Evolutionary conservation across 805 yeast genomes (phyloP).

Genomic region (Metschnikowia noctiluminum): DNA sequence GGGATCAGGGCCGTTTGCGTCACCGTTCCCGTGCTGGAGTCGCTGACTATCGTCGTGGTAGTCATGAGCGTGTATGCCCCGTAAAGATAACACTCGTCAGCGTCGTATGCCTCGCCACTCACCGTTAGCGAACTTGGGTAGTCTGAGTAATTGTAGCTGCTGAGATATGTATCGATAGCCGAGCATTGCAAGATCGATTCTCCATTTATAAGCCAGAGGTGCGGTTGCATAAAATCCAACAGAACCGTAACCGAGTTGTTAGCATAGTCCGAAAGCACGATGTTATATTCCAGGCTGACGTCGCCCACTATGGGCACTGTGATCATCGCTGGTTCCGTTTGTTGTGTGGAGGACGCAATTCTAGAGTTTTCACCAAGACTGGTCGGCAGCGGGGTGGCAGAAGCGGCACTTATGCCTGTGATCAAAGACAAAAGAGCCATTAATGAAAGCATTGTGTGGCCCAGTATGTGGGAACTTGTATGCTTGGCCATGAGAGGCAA

Average conservation of each 20-base stretch:
- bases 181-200: constrained; percentile 24
- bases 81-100: constrained; percentile 26
- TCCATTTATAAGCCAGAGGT: constrained; percentile 36
- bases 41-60: constrained; percentile 9
- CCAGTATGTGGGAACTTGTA: not conserved
- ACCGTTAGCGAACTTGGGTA: constrained; percentile 16
- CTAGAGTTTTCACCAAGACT: not conserved
- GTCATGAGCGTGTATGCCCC: constrained; percentile 23
- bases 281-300: constrained; percentile 19
- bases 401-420: not conserved
- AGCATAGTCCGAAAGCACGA: constrained; percentile 11
- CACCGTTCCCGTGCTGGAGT: constrained; percentile 9
- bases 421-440: not conserved
- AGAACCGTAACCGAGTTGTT: constrained; percentile 20
- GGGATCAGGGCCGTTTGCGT: constrained; percentile 14
- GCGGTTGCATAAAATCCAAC: constrained; percentile 36
- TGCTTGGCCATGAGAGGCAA: too few relatives aligned
- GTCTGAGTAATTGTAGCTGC: not conserved
- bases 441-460: not conserved
- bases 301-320: constrained; percentile 15
- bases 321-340: not conserved
- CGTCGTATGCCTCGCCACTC: constrained; percentile 21
- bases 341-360: not conserved
- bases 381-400: not conserved
- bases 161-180: constrained; percentile 12